Conservation (phyloP, 192 early-diverging fungal species). For the Glomus cerebriforme region DNA sequence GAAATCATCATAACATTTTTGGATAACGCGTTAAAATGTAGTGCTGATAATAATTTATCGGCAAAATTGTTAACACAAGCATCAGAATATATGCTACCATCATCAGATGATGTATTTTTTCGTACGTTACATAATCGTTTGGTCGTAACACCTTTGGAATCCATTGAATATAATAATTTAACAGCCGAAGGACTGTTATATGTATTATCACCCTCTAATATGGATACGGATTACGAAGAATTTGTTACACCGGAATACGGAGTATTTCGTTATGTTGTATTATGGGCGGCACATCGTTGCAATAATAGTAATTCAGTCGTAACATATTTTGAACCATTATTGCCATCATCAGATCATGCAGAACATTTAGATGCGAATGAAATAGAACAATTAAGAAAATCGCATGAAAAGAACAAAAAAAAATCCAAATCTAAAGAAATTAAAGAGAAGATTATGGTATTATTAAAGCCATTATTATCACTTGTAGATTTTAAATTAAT, state of each 20-base stretch:
- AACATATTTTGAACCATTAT: neutral
- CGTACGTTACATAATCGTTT: neutral
- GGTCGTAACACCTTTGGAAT: neutral
- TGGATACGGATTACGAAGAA: neutral
- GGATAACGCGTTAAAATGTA: constrained; percentile 14
- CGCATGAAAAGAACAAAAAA: neutral
- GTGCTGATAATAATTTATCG: constrained; percentile 3
- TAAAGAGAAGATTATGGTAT: neutral
- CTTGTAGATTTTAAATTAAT: constrained; percentile 10
- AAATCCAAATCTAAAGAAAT: neutral
- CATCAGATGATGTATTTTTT: constrained; percentile 3
- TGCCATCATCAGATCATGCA: neutral
- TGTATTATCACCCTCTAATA: constrained; percentile 5
- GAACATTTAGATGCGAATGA: neutral
- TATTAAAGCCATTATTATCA: neutral
- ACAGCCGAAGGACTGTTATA: neutral
- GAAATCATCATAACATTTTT: constrained; percentile 13
- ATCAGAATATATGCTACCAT: constrained; percentile 7
- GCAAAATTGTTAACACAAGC: constrained; percentile 14
- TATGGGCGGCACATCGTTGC: constrained; percentile 4
- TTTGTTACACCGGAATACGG: constrained; percentile 21
- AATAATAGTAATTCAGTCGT: neutral
- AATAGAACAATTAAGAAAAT: neutral
- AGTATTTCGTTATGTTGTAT: constrained; percentile 4
- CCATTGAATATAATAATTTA: neutral